Evolutionary conservation across 805 yeast genomes (phyloP).

Genomic region (Candida tibetensis): DNA sequence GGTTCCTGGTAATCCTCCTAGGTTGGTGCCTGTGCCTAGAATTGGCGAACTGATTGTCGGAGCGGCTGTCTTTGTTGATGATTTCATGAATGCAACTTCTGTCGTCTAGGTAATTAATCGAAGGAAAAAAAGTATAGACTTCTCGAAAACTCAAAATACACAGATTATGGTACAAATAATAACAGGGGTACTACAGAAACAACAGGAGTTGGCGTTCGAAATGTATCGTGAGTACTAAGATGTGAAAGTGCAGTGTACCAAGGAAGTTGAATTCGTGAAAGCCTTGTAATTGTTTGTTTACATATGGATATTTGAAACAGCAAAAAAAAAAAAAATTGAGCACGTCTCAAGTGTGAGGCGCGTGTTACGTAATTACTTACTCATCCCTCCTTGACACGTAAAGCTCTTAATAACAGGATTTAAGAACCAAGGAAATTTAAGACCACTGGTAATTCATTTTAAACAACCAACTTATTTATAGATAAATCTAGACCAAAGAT

Average conservation of each 20-base stretch:
- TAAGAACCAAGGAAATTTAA: no score
- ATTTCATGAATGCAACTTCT: slow-evolving; percentile 1
- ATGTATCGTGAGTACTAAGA: no score
- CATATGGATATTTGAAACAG: neutral
- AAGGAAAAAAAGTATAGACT: neutral
- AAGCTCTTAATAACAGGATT: no score
- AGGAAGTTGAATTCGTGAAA: neutral
- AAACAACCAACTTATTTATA: no score
- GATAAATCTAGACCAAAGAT: no score
- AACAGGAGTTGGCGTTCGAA: no score
- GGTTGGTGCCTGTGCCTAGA: neutral
- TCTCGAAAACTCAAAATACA: neutral
- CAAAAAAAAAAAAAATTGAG: neutral
- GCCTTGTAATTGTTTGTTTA: neutral
- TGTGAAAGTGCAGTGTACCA: neutral
- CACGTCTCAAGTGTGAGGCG: neutral
- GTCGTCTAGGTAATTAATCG: slow-evolving; percentile 1
- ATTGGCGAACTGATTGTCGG: slow-evolving; percentile 3
- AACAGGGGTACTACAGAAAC: no score
- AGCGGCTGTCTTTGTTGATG: slow-evolving; percentile 5
- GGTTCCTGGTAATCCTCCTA: neutral
- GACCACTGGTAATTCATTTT: no score
- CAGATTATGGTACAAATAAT: neutral
- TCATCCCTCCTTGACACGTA: no score
- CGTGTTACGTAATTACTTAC: neutral